Evolutionary conservation across 495 filamentous ascomycete species (phyloP).

Genomic region (Echria macrotheca): DNA sequence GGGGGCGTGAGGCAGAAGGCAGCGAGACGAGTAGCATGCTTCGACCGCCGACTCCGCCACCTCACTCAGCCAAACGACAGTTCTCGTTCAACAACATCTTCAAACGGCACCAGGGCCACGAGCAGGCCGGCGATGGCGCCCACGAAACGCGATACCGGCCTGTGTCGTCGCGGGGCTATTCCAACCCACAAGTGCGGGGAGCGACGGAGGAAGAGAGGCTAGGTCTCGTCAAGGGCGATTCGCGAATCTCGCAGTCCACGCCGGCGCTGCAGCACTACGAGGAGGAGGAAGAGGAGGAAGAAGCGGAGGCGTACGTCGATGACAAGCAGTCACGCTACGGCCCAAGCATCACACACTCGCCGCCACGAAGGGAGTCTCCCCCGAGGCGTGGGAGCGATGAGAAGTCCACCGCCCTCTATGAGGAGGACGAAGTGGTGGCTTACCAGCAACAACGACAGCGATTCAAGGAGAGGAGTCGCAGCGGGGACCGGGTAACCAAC

Average conservation of each 20-base stretch:
- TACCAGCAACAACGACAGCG: conserved; percentile 7
- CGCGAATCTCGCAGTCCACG: conserved; percentile 40
- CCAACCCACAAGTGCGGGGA: conserved; percentile 40
- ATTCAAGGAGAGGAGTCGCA: conserved; percentile 8
- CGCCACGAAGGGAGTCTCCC: no score
- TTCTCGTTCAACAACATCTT: conserved; percentile 91
- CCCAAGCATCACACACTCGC: conserved; percentile 35
- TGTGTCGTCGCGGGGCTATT: conserved; percentile 45
- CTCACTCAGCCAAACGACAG: conserved; percentile 61
- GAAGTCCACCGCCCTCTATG: background rate
- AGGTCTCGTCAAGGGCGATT: conserved; percentile 79
- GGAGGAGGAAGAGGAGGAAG: conserved; percentile 30
- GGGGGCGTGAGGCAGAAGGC: conserved; percentile 2
- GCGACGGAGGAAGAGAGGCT: conserved; percentile 85
- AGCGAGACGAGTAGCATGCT: conserved; percentile 25
- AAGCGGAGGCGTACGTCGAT: conserved; percentile 26
- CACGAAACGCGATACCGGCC: conserved; percentile 30
- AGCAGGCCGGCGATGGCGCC: conserved; percentile 32
- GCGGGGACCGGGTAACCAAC: background rate
- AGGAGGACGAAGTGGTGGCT: background rate
- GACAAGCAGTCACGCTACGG: conserved; percentile 36
- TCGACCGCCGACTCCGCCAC: conserved; percentile 43
- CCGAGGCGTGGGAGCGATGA: conserved; percentile 11
- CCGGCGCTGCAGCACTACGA: conserved; percentile 36
- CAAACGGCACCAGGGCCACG: conserved; percentile 40